These are phyloP conservation scores for Trametes villosa DNA, from an alignment of 768 basidiomycete genomes.

Conservation along the genomic window DNA sequence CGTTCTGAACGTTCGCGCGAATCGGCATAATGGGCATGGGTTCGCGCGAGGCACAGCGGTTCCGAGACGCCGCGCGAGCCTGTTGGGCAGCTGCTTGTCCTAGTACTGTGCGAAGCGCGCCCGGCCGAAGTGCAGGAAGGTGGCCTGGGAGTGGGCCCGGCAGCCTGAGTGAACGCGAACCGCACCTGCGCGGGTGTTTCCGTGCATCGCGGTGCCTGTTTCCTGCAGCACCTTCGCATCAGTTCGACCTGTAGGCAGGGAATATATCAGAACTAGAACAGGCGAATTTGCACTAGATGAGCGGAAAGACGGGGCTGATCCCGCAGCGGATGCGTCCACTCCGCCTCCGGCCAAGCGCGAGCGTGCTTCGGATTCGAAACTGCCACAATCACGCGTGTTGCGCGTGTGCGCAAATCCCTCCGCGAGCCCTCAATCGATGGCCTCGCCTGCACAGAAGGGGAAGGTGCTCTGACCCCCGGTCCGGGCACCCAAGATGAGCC, in stretches of 20 bases:
- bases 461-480: not conserved
- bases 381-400: not conserved
- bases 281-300: too few species aligned
- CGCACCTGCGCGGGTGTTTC: too few species aligned
- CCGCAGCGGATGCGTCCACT: not conserved
- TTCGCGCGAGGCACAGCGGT: too few species aligned
- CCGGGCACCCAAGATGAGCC: not conserved
- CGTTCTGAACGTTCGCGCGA: too few species aligned
- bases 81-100: not conserved
- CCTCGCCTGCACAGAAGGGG: slow-evolving; percentile 2
- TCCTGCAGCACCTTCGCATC: too few species aligned
- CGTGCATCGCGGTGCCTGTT: too few species aligned
- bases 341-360: not conserved
- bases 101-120: not conserved
- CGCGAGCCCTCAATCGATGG: slow-evolving; percentile 9
- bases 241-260: too few species aligned
- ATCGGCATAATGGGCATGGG: too few species aligned
- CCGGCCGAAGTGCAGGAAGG: slow-evolving; percentile 1
- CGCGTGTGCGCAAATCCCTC: slow-evolving; percentile 1
- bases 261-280: too few species aligned
- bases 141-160: not conserved
- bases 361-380: not conserved
- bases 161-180: not conserved
- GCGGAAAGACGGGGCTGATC: too few species aligned
- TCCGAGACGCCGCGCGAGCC: too few species aligned